Conservation (phyloP, 1,284 basidiomycete species). For the Trichosporon sp. region DNA sequence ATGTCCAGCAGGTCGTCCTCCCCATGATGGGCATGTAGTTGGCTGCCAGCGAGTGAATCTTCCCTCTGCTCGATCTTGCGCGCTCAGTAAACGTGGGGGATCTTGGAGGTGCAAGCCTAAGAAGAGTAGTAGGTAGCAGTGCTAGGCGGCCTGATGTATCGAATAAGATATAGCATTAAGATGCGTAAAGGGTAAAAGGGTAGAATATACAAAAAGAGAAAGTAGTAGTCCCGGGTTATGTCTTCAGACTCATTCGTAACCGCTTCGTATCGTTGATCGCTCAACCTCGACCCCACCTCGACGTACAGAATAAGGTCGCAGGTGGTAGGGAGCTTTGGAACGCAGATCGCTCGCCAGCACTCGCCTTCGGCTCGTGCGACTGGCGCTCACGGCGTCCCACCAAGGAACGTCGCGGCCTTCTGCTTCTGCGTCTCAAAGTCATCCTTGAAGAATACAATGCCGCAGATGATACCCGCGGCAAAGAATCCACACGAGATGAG, state of each 20-base stretch:
- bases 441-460: slow-evolving; percentile 77
- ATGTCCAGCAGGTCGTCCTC: slow-evolving; percentile 44
- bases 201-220: not conserved
- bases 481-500: slow-evolving; percentile 76
- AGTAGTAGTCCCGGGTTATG: no score
- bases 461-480: slow-evolving; percentile 71
- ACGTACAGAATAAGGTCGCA: no score
- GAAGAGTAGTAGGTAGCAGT: not conserved
- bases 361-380: not conserved
- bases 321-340: no score
- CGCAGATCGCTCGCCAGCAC: no score
- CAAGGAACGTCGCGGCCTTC: slow-evolving; percentile 39
- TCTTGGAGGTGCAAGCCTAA: no score
- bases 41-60: no score
- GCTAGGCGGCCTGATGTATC: not conserved
- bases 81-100: no score
- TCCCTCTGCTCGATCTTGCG: no score
- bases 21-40: not conserved
- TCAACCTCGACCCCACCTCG: not conserved
- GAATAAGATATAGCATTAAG: no score
- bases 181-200: not conserved
- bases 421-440: slow-evolving; percentile 35
- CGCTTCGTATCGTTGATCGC: not conserved
- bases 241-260: not conserved
- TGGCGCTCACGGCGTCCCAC: slow-evolving; percentile 22